These are phyloP conservation scores for Berberis vulgaris DNA, from an alignment of 164 flowering plant genomes.

Conservation along the genomic window DNA sequence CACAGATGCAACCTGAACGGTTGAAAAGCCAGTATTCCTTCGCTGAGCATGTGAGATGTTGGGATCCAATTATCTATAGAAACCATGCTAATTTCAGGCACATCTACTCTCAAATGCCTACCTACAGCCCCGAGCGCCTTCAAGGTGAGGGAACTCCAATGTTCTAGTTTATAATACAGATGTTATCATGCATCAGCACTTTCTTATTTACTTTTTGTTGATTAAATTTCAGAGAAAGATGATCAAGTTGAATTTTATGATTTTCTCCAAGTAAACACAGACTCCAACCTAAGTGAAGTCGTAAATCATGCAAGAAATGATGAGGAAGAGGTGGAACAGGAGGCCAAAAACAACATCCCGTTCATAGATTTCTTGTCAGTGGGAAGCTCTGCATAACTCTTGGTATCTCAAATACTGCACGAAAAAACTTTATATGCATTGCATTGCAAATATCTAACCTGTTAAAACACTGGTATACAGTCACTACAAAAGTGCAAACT, in stretches of 20 bases:
- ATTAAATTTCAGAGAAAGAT: conserved; percentile 25
- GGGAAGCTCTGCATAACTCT: conserved; percentile 18
- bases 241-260: conserved; percentile 46
- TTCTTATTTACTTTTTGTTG: not conserved
- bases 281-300: conserved; percentile 44
- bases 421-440: not conserved
- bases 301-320: conserved; percentile 38
- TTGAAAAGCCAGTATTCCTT: conserved; percentile 13
- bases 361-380: conserved; percentile 55
- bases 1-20: not conserved
- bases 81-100: conserved; percentile 4
- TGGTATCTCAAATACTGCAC: not conserved
- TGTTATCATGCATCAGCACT: not conserved
- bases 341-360: conserved; percentile 15
- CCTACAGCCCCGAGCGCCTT: not conserved
- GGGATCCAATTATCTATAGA: conserved; percentile 9
- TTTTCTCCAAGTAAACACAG: conserved; percentile 56
- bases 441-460: conserved; percentile 8
- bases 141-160: conserved; percentile 10
- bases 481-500: not conserved
- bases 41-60: conserved; percentile 10
- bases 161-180: not conserved
- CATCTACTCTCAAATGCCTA: conserved; percentile 4
- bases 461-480: conserved; percentile 1
- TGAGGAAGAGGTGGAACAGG: conserved; percentile 50